Conservation (phyloP, 1,139 yeast species). For the Suhomyces bolitotheri region DNA sequence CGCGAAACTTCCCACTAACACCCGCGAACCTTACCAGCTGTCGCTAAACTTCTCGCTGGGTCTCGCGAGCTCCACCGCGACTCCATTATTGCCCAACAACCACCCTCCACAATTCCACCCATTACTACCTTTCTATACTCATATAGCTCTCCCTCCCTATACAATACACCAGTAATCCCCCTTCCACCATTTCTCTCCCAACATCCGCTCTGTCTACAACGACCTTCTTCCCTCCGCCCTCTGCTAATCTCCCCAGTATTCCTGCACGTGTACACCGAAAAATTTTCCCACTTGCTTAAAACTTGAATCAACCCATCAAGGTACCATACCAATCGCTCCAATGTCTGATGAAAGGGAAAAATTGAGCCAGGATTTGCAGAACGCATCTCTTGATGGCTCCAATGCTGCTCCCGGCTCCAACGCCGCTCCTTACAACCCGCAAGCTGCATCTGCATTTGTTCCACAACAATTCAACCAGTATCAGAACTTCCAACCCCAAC, state of each 20-base stretch:
- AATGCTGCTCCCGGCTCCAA: conserved; percentile 37
- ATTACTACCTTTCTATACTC: not conserved
- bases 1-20: no score
- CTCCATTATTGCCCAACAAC: not conserved
- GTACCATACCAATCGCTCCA: conserved; percentile 6
- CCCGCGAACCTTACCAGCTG: no score
- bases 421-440: conserved; percentile 28
- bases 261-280: conserved; percentile 8
- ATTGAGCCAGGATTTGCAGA: conserved; percentile 56
- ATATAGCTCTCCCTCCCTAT: not conserved
- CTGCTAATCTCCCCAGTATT: not conserved
- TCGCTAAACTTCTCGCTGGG: no score
- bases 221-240: conserved; percentile 1
- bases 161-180: not conserved
- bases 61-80: no score
- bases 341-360: conserved; percentile 53
- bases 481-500: conserved; percentile 11
- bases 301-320: not conserved
- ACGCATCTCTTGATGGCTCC: conserved; percentile 38
- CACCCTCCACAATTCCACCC: not conserved
- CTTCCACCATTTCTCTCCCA: no score
- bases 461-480: conserved; percentile 36
- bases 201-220: no score
- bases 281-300: conserved; percentile 6
- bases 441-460: conserved; percentile 41